Base-by-base conservation (phyloP, 225 moss, liverwort and hornwort species). In the Bryoerythrophyllum caledonicum region DNA sequence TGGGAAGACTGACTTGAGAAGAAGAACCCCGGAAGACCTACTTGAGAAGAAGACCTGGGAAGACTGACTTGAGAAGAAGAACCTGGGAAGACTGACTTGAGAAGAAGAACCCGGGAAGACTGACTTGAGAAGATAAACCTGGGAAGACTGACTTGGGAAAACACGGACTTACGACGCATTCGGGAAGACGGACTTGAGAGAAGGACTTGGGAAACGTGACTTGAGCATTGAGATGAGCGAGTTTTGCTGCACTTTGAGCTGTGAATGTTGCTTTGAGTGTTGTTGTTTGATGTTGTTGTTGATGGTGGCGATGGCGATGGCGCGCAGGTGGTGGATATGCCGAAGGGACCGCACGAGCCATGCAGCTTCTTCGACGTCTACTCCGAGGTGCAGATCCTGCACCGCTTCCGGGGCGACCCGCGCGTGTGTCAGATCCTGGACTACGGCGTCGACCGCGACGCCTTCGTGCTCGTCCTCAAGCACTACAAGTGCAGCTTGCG, bases 291-390 rank as follows among this genome's bases (percentile, higher is more conserved):
- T 32, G 5, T 44, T 26, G 44, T 65, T 13, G 58, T 30, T 28
- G 15, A 23, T 58, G 10, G 20, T 17, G 20, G 68, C 1, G 49
- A 4, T 3, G 26, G 21, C 2, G 72, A n/a, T 40, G 3, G 52
- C 48, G 2, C 80, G 58, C 82, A 94, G 90, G 79, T 90, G 6
- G 89, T 99, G 9, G 94, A 93, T 71, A 51, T 93, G 38, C 94
- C 97, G 0, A 91, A 85, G 62, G 94, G 93, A 11, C 97, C 94
- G 0, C 74, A 86, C 0, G 94, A 99, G 43, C 94, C 93, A 0
- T 93, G 94, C 12, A 93, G 73, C n/a, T 99, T 99, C 38, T 89
- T 94, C 44, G 97, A 99, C 70, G 93, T 99, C 0, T 99, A 86
- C 43, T 90, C 94, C 0, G 94, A 99, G 72, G 93, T 99, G 15